Evolutionary conservation across 108 stramenopile species (phyloP), one percentile per base, ranked within the genome.

Genomic region (Nitzschia inconspicua): DNA sequence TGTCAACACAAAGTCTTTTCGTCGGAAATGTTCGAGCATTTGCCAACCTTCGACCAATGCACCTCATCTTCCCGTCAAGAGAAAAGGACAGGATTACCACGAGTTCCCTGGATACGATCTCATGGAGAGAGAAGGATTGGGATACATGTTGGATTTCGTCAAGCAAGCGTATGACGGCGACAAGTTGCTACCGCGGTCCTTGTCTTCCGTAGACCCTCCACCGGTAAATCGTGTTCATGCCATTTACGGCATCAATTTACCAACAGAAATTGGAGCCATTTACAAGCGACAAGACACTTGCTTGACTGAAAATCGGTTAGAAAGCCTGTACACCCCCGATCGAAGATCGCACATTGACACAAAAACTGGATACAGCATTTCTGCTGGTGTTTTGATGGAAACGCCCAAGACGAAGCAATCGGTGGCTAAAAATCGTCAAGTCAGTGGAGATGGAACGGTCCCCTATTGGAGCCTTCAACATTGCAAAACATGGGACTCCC

Each of bases 181-280:
- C 30, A 27, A 35, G 4, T 16, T 28, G 22, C 44, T 41, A 4
- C 67, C 72, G 3, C 53, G 58, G 14, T 52, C 19, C 24, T 16
- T 25, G 28, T 37, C 47, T 20, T 62, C 69, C 5, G 3, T 55
- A 23, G 42, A 74, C 14, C 63, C 80, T 40, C 85, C 85, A 9
- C 85, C 85, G 3, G 76, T 86, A 46, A 56, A 71, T 27, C 70
- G 71, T 26, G 63, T 86, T 7, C 63, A 66, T 22, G 76, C 80
- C 4, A 75, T 86, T 24, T 80, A 83, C 57, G 85, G 82, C 35
- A 68, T 80, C 34, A 83, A 86, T 44, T 31, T 77, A 23, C 67
- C 76, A 4, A 80, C 85, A 3, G 79, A 81, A 52, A 56, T 80
- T 24, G 70, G 72, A 6, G 67, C 50, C 18, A 66, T 86, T 13